These are phyloP conservation scores for Pseudogymnoascus sp. DNA, from an alignment of 2,329 filamentous ascomycete species.

Conservation along the genomic window DNA sequence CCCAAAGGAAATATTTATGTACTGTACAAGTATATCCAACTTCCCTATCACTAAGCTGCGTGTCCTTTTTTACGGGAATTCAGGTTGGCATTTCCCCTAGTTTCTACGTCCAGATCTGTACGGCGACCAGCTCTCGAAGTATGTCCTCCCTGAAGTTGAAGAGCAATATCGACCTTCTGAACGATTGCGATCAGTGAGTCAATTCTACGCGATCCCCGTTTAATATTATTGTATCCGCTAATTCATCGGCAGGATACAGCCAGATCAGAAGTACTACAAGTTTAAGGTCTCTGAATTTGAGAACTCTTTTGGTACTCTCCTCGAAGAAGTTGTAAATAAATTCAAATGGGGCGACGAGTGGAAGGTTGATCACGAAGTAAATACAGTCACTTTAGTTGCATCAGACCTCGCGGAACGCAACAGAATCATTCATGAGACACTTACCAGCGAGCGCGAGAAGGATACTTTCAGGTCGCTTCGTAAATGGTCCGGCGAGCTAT, in stretches of 20 bases:
- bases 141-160: not conserved
- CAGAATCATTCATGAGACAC: slow-evolving; percentile 11
- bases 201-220: not conserved
- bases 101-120: not conserved
- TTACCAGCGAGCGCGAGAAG: slow-evolving; percentile 5
- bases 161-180: not conserved
- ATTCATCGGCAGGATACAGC: not conserved
- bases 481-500: slow-evolving; percentile 33
- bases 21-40: too few species aligned
- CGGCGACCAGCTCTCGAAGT: not conserved
- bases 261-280: slow-evolving; percentile 15
- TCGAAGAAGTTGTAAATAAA: slow-evolving; percentile 8
- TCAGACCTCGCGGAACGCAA: slow-evolving; percentile 10
- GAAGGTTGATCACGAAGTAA: slow-evolving; percentile 12
- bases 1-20: too few species aligned
- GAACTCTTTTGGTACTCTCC: slow-evolving; percentile 16
- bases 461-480: not conserved
- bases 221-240: not conserved
- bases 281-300: slow-evolving; percentile 16
- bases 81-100: not conserved
- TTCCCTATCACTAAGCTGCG: too few species aligned
- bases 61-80: not conserved
- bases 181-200: not conserved
- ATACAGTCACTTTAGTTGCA: slow-evolving; percentile 8
- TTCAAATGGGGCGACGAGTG: slow-evolving; percentile 9